Conservation (phyloP, 371 early-diverging fungal genomes). For the Mortierella sp. region DNA sequence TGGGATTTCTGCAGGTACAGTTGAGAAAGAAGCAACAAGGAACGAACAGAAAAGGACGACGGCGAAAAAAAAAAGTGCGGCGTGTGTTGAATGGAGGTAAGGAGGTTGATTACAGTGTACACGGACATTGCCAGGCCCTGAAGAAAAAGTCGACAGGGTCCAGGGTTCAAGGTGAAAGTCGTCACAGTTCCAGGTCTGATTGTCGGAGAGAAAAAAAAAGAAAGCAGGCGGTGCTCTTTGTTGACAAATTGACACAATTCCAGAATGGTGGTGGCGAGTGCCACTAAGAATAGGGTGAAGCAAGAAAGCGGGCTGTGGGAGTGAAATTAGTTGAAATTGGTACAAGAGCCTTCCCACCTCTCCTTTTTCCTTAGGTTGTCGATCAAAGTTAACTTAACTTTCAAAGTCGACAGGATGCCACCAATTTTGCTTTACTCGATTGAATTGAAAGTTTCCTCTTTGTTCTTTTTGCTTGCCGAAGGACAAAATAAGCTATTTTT, state of each 20-base stretch:
- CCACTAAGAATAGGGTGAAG: not conserved
- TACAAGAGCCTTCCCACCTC: not conserved
- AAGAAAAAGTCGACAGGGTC: constrained; percentile 7
- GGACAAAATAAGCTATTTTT: not conserved
- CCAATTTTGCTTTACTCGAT: not conserved
- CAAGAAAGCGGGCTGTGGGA: not conserved
- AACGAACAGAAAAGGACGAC: not conserved
- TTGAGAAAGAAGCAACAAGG: no score
- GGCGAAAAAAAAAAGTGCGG: not conserved
- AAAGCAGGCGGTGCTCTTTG: constrained; percentile 1
- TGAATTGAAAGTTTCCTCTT: not conserved
- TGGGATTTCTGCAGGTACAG: not conserved
- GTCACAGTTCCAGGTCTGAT: not conserved
- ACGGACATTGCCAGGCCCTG: not conserved
- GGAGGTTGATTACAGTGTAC: not conserved
- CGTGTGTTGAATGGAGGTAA: not conserved
- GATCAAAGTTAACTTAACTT: constrained; percentile 4
- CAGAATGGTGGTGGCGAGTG: not conserved
- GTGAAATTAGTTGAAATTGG: not conserved
- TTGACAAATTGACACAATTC: no score
- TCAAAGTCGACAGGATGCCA: not conserved
- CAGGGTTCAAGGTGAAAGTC: not conserved
- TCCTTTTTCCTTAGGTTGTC: not conserved
- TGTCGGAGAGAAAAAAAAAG: not conserved
- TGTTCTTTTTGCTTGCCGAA: no score